Evolutionary conservation across 345 rosid genomes (phyloP), one percentile per base, ranked within the genome.

Genomic region (Adansonia digitata): DNA sequence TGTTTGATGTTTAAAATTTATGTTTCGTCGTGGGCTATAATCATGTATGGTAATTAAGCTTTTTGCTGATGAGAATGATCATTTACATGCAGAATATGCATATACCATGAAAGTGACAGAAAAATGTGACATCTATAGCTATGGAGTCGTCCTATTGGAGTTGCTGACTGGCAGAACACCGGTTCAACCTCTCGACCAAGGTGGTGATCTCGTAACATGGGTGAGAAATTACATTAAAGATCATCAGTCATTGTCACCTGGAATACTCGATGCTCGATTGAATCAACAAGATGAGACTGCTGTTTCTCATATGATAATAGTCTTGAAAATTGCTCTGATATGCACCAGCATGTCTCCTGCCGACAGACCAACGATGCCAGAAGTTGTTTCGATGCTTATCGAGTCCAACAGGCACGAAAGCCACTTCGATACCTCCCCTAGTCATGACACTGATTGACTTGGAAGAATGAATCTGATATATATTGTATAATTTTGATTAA

Each of bases 101-200:
- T 94, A 92, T 77, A 92, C 98, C 18, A 88, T 92, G 98, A 94
- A 94, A 77, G 91, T 92, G 40, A 90, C 97, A 0, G 98, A 94
- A 80, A 94, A 92, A 77, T 88, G 97, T 39, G 98, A 94, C 83
- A 86, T 86, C 35, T 94, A 94, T 39, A 92, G 98, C 88, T 94
- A 89, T 18, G 98, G 98, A 68, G 98, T 92, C 12, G 98, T 94
- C 71, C 77, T 90, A 26, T 56, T 90, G 78, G 94, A 90, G 79
- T 81, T 90, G 72, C 76, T 90, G 66, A 94, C 98, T 0, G 97
- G 98, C 14, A 92, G 80, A 84, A 81, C 89, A 10, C 97, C 98
- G 0, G 95, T 94, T 59, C 98, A 94, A 53, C 95, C 95, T 5
- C 85, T 94, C 68, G 97, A 94, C 8, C 92, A 87, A 81, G 98